phyloP scores from a whole-genome alignment of 2,329 filamentous ascomycete genomes.

The Ophiostoma sp. region DNA sequence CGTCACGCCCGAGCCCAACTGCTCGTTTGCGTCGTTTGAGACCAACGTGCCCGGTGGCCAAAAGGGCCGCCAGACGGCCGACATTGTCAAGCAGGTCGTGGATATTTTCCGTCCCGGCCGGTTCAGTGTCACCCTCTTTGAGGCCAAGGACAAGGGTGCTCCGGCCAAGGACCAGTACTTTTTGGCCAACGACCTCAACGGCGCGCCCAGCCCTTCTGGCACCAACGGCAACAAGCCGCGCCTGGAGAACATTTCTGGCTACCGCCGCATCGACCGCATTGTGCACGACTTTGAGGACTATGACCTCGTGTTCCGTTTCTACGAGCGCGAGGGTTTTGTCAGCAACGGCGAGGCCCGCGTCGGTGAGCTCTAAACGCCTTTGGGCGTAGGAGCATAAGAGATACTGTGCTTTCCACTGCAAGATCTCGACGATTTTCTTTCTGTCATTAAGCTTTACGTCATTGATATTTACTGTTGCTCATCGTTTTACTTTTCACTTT shows the following conservation, averaged over 20 bases:
- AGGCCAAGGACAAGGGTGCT: slow-evolving; percentile 59
- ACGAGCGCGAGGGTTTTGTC: slow-evolving; percentile 78
- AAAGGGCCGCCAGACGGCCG: slow-evolving; percentile 78
- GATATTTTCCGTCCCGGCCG: slow-evolving; percentile 95
- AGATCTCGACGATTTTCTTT: slow-evolving; percentile 14
- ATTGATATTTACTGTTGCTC: background rate
- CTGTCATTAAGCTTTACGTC: background rate
- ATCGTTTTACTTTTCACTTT: background rate
- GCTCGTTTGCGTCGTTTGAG: slow-evolving; percentile 96
- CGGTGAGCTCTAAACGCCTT: slow-evolving; percentile 40
- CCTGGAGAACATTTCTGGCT: slow-evolving; percentile 78
- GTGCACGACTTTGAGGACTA: slow-evolving; percentile 98
- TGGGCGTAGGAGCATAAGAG: background rate
- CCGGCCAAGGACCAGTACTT: slow-evolving; percentile 31
- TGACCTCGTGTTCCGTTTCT: slow-evolving; percentile 93
- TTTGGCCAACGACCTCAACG: slow-evolving; percentile 22
- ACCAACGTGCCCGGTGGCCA: slow-evolving; percentile 92
- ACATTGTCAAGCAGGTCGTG: slow-evolving; percentile 90
- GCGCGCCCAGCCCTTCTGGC: slow-evolving; percentile 25
- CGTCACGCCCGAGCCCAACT: slow-evolving; percentile 93
- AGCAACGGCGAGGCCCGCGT: slow-evolving; percentile 50
- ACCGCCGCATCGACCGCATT: slow-evolving; percentile 85
- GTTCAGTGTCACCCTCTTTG: slow-evolving; percentile 94
- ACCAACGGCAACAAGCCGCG: slow-evolving; percentile 43
- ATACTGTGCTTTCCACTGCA: background rate